Conservation (phyloP, 768 basidiomycete genomes). For the Artomyces pyxidatus region DNA sequence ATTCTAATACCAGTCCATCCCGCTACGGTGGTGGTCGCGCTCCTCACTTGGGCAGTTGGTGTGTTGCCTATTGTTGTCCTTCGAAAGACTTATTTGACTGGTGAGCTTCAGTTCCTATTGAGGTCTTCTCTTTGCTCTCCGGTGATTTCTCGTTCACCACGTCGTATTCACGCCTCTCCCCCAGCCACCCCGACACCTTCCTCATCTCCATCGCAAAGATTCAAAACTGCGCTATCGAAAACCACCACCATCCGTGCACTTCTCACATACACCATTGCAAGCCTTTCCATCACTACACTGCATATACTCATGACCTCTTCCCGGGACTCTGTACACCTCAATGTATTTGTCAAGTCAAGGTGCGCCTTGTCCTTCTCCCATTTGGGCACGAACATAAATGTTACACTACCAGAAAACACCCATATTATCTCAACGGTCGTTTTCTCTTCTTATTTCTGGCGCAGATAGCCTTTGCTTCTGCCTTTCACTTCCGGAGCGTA, state of each 20-base stretch:
- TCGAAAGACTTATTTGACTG: slow-evolving; percentile 50
- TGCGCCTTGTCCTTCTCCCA: slow-evolving; percentile 24
- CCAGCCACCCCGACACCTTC: slow-evolving; percentile 40
- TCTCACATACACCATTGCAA: slow-evolving; percentile 38
- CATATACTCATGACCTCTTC: slow-evolving; percentile 34
- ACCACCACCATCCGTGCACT: slow-evolving; percentile 38
- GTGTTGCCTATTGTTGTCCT: slow-evolving; percentile 51
- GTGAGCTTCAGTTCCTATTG: slow-evolving; percentile 30
- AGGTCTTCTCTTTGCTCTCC: too few species aligned
- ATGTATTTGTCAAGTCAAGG: slow-evolving; percentile 63
- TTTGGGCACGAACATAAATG: too few species aligned
- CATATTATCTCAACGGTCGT: slow-evolving; percentile 63
- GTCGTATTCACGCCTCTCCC: too few species aligned
- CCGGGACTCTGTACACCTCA: slow-evolving; percentile 31
- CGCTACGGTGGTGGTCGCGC: slow-evolving; percentile 32
- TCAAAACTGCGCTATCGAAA: slow-evolving; percentile 40
- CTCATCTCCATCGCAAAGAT: slow-evolving; percentile 42
- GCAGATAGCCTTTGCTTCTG: slow-evolving; percentile 39
- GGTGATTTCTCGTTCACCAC: too few species aligned
- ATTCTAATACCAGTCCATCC: slow-evolving; percentile 32
- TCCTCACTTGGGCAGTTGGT: slow-evolving; percentile 39
- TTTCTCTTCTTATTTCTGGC: slow-evolving; percentile 51
- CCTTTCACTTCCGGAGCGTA: slow-evolving; percentile 48
- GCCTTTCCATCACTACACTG: slow-evolving; percentile 33
- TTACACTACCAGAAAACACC: slow-evolving; percentile 66